Conservation (phyloP, 257 asterid species). For the Solanum neorickii region DNA sequence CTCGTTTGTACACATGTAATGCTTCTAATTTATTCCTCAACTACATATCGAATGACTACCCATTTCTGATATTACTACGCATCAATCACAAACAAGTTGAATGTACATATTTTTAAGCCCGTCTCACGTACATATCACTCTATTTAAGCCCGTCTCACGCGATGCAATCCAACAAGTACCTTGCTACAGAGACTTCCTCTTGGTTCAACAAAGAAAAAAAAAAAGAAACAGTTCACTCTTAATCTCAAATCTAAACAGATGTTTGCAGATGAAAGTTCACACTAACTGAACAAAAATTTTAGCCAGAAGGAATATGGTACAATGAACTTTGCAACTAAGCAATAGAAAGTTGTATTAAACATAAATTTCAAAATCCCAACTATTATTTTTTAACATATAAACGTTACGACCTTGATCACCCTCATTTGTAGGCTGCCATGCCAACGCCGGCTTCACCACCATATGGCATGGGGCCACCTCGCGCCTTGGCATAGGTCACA, state of each 20-base stretch:
- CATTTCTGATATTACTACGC: neutral
- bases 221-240: neutral
- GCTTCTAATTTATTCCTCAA: neutral
- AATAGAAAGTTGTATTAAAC: neutral
- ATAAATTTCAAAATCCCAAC: neutral
- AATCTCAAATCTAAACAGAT: neutral
- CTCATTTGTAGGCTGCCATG: constrained; percentile 61
- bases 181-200: neutral
- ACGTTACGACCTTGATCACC: neutral
- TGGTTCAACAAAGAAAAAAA: neutral
- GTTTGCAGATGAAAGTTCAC: neutral
- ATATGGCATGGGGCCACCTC: constrained; percentile 23
- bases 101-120: neutral
- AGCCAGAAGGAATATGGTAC: constrained; percentile 1
- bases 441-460: constrained; percentile 61
- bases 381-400: neutral
- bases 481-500: constrained; percentile 43
- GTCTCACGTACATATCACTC: neutral
- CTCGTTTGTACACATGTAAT: neutral
- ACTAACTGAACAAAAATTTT: neutral
- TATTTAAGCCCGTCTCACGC: too few relatives aligned
- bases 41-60: neutral
- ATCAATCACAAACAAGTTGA: neutral
- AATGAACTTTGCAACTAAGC: neutral
- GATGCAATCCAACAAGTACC: neutral